These are phyloP conservation scores for Sporobolomyces roseus DNA, from an alignment of 768 basidiomycete genomes.

Conservation along the genomic window DNA sequence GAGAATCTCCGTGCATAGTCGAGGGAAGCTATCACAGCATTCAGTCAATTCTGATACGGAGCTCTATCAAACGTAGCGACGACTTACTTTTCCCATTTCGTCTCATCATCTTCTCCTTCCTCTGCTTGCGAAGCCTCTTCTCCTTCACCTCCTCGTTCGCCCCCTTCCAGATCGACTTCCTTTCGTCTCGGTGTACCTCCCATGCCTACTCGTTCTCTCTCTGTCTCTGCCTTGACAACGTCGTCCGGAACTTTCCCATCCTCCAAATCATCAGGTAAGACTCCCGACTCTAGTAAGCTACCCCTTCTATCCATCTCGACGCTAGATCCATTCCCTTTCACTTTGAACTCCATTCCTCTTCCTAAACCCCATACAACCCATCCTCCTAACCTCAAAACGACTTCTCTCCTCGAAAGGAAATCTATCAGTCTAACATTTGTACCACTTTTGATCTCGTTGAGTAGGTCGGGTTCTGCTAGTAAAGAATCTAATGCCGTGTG, in stretches of 20 bases:
- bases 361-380: conserved; percentile 86
- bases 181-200: conserved; percentile 30
- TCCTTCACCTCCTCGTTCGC: neutral
- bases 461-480: conserved; percentile 85
- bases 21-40: conserved; percentile 67
- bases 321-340: conserved; percentile 43
- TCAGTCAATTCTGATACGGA: conserved; percentile 1
- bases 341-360: conserved; percentile 62
- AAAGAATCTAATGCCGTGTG: conserved; percentile 67
- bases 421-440: conserved; percentile 86
- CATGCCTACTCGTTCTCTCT: conserved; percentile 27
- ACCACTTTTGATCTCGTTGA: conserved; percentile 84
- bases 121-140: neutral
- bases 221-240: conserved; percentile 19
- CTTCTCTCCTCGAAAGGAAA: conserved; percentile 76
- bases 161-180: conserved; percentile 13
- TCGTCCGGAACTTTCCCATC: conserved; percentile 38
- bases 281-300: conserved; percentile 13
- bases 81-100: conserved; percentile 24
- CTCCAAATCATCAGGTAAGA: conserved; percentile 37
- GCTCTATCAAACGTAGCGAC: conserved; percentile 2
- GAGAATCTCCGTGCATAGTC: conserved; percentile 87
- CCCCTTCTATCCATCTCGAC: neutral
- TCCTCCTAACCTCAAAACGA: conserved; percentile 70
- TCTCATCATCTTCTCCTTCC: conserved; percentile 11